Base-by-base conservation (phyloP, 371 early-diverging fungal species). In the Thermomucor indicae-seudaticae region DNA sequence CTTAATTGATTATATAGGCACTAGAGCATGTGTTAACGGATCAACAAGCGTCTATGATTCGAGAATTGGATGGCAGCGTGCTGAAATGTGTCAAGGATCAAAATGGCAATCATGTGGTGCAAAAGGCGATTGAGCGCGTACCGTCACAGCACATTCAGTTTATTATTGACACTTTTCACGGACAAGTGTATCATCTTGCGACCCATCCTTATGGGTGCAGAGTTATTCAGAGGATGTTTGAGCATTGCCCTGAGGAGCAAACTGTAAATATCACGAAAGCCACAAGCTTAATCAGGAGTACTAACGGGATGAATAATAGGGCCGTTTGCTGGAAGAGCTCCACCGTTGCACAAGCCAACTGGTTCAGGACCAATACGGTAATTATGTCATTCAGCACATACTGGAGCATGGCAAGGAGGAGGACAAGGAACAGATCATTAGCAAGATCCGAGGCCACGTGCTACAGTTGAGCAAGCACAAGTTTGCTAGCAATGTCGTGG, bases 71-170 rank as follows among this genome's bases (percentile, higher is more conserved):
- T 49, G 96, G 93, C 4, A 83, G 91, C 61, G 92, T 99, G 0
- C 76, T 98, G 29, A 94, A 93, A 64, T 95, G 99, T 57, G 97
- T 99, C 50, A 96, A 96, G 72, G 99, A 99, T 72, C 99, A 99
- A 69, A 99, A 99, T 64, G 99, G 99, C 49, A 99, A 99, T 70
- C 99, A 99, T 60, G 99, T 99, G 10, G 93, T 99, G 41, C 99
- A 99, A 67, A 99, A 99, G 71, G 97, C 96, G 14, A 96, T 99
- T 50, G 99, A 99, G 64, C 85, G 95, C 23, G 90, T 97, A 12
- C 90, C 91, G 17, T 81, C 92, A 5, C 85, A 90, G 51, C 89
- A 94, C 62, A 93, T 95, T 54, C 85, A 88, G 58, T 98, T 98
- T 62, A 91, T 99, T 57, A 93, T 99, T 56, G 89, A 94, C 57